Evolutionary conservation across 2,329 filamentous ascomycete genomes (phyloP).

Genomic region (Didymella lethalis): DNA sequence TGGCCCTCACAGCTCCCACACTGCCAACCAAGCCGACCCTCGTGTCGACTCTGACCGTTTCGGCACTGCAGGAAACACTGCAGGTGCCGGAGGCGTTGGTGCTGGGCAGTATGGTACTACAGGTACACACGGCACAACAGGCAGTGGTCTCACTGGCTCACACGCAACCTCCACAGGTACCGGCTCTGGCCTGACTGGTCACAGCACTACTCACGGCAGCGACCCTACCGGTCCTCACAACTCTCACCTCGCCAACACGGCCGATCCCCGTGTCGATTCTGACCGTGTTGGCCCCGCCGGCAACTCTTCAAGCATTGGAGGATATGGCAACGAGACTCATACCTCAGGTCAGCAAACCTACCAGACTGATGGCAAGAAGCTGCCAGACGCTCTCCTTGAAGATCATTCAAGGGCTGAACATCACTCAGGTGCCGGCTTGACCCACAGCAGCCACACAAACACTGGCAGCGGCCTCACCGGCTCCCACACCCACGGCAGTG

Average conservation of each 20-base stretch:
- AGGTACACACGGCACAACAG: slow-evolving; percentile 30
- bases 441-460: slow-evolving; percentile 24
- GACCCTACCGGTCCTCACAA: slow-evolving; percentile 45
- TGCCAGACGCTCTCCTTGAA: slow-evolving; percentile 22
- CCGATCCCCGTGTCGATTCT: slow-evolving; percentile 46
- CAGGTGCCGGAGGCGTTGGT: slow-evolving; percentile 29
- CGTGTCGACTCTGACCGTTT: slow-evolving; percentile 37
- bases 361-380: slow-evolving; percentile 19
- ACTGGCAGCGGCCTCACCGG: slow-evolving; percentile 24
- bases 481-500: slow-evolving; percentile 19
- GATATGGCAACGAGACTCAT: slow-evolving; percentile 19
- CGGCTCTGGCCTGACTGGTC: slow-evolving; percentile 18
- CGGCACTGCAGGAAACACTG: slow-evolving; percentile 30
- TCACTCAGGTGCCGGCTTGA: slow-evolving; percentile 23
- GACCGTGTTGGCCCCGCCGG: slow-evolving; percentile 27
- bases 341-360: slow-evolving; percentile 21
- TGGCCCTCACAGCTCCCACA: slow-evolving; percentile 41
- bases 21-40: slow-evolving; percentile 43
- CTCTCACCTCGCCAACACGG: slow-evolving; percentile 36
- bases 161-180: slow-evolving; percentile 9
- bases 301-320: slow-evolving; percentile 25
- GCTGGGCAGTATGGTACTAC: slow-evolving; percentile 35
- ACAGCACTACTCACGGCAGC: slow-evolving; percentile 10
- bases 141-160: slow-evolving; percentile 19
- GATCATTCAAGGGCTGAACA: slow-evolving; percentile 18